Evolutionary conservation across 176 grass and related monocot species (phyloP), one percentile per base, ranked within the genome.

Genomic region (Saccharum spontaneum): DNA sequence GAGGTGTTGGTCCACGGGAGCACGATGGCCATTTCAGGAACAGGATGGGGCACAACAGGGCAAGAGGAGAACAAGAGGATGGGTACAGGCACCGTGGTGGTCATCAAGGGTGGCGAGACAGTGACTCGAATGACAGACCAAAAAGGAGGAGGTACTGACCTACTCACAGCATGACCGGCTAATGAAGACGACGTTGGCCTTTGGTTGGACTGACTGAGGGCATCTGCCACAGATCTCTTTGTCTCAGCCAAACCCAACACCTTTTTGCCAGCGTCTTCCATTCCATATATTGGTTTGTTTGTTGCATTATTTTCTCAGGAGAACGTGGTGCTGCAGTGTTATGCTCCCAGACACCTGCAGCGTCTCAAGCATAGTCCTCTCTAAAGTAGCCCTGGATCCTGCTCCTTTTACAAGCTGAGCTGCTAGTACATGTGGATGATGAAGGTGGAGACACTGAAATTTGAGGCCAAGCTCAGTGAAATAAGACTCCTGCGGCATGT

Each of bases 111-210:
- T 90, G 89, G 46, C 89, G 80, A 69, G 89, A 79, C 39, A 62
- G 69, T 31, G 82, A 62, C 69, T 73, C 85, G 24, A 84, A 80
- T 62, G 85, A 73, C 17, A 80, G 80, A 79, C 62, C 60, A 15
- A 87, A 84, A 52, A 67, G 70, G 73, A 78, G 73, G 40, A 90
- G 80, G 75, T 90, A 84, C 89, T 90, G 75, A 84, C 82, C 36
- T 68, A 54, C 72, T 82, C 78, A 49, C 30, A 41, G 30, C 65
- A 43, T 46, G 31, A 71, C 83, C 28, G 10, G 57, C 46, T 83
- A 59, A 75, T 63, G 61, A 46, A 75, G 16, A 52, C 68, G 16
- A 54, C 7, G 18, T 23, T 68, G 80, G 68, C 73, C 49, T 75
- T 49, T 87, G 66, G 44, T 72, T 57, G 10, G 71, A 68, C 48